Percentiles rank a stretch among this genome's conserved stretches.
Conservation (phyloP, 2,329 filamentous ascomycete species). For the Colletotrichum tanaceti region DNA sequence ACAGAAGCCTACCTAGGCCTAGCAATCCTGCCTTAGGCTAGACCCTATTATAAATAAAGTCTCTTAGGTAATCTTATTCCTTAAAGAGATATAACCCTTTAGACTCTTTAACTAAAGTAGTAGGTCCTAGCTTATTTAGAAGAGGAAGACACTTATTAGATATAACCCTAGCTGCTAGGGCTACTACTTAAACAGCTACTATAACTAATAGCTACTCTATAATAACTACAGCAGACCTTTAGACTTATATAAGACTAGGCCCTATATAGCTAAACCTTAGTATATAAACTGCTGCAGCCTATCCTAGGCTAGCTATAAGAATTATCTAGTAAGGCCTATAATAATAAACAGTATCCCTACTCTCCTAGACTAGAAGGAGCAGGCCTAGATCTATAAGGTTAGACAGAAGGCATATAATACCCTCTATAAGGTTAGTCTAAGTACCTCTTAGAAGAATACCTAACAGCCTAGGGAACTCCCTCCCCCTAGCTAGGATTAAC, state of each 20-base stretch:
- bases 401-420: background rate
- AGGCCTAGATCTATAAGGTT: background rate
- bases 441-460: background rate
- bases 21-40: slow-evolving; percentile 1
- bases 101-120: slow-evolving; percentile 2
- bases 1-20: background rate
- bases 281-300: slow-evolving; percentile 1
- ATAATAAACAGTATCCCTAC: background rate
- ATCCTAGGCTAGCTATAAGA: slow-evolving; percentile 1
- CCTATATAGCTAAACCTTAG: background rate
- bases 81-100: background rate
- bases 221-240: slow-evolving; percentile 2
- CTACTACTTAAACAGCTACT: slow-evolving; percentile 9
- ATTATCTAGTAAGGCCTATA: background rate
- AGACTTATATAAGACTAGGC: background rate
- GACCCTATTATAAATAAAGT: slow-evolving; percentile 8
- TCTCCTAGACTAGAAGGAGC: slow-evolving; percentile 1
- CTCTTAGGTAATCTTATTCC: background rate
- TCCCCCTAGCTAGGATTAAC: background rate
- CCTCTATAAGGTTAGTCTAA: background rate
- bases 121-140: slow-evolving; percentile 5
- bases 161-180: slow-evolving; percentile 5
- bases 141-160: slow-evolving; percentile 2
- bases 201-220: background rate
- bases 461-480: background rate